Evolutionary conservation across 1,284 basidiomycete genomes (phyloP).

Genomic region (Ganoderma multipileum): DNA sequence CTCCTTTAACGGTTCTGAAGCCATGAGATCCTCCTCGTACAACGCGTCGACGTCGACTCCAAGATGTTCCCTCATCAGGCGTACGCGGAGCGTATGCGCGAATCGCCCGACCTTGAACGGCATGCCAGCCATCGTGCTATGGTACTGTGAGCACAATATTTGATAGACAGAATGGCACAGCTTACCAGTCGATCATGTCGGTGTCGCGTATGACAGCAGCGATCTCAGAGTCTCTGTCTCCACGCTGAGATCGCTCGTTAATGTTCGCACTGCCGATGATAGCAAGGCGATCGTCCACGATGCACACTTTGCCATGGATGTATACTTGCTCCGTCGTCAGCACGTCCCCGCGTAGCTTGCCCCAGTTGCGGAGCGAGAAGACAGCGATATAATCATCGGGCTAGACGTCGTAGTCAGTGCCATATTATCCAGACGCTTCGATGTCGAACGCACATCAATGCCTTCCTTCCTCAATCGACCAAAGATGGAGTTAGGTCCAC

Average conservation of each 20-base stretch:
- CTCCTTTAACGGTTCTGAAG: constrained; percentile 57
- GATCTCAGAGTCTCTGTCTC: constrained; percentile 96
- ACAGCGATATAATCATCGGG: constrained; percentile 94
- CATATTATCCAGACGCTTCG: background rate
- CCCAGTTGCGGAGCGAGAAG: constrained; percentile 95
- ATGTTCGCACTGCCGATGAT: constrained; percentile 99
- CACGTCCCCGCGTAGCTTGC: constrained; percentile 84
- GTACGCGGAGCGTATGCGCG: constrained; percentile 92
- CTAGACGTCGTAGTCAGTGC: constrained; percentile 36
- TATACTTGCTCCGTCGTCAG: constrained; percentile 95
- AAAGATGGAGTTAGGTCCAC: constrained; percentile 95
- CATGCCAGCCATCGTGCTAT: constrained; percentile 90
- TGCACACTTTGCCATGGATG: constrained; percentile 89
- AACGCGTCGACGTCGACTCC: constrained; percentile 95
- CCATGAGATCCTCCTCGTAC: constrained; percentile 78
- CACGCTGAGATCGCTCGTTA: constrained; percentile 95
- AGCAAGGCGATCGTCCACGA: constrained; percentile 96
- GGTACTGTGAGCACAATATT: constrained; percentile 6
- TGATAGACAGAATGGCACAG: constrained; percentile 10
- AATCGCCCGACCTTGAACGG: constrained; percentile 97
- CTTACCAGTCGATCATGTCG: constrained; percentile 91
- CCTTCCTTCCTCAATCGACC: constrained; percentile 85
- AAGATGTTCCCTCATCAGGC: constrained; percentile 96
- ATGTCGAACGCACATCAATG: constrained; percentile 72
- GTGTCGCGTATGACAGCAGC: constrained; percentile 94